Percentiles rank a stretch among this genome's conserved stretches.
Conservation (phyloP, 2,329 filamentous ascomycete genomes). For the Colletotrichum endophyticum region DNA sequence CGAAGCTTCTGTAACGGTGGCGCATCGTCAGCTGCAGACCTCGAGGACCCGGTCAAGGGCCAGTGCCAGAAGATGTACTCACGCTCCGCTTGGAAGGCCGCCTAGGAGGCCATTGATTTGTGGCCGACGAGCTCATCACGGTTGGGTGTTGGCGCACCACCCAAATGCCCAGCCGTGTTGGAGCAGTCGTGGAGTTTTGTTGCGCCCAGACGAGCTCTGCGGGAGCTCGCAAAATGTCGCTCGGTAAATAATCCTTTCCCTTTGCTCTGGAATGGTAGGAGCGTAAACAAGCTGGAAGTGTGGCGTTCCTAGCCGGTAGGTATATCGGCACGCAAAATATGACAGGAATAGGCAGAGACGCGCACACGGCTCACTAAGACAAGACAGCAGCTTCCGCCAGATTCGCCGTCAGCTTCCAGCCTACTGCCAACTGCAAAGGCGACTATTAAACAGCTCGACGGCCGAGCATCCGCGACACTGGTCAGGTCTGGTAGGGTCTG, state of each 20-base stretch:
- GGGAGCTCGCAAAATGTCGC: neutral
- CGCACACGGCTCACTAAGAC: neutral
- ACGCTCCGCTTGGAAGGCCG: constrained; percentile 53
- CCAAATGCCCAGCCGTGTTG: constrained; percentile 6
- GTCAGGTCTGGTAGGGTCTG: neutral
- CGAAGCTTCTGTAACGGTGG: constrained; percentile 66
- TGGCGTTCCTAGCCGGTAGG: neutral
- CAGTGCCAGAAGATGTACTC: constrained; percentile 23
- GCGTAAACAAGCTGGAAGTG: neutral
- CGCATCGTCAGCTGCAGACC: neutral
- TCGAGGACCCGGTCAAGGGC: neutral
- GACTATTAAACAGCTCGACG: neutral
- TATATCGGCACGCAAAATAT: neutral
- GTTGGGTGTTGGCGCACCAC: constrained; percentile 18
- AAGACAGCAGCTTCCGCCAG: neutral
- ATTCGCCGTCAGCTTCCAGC: neutral
- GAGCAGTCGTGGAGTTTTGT: constrained; percentile 30
- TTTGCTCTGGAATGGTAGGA: neutral
- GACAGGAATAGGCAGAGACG: neutral
- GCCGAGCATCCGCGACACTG: neutral
- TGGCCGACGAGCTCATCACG: constrained; percentile 23
- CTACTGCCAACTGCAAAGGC: constrained; percentile 3
- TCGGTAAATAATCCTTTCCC: neutral
- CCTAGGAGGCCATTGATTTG: constrained; percentile 41
- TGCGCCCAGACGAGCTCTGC: constrained; percentile 19